Evolutionary conservation across 2,329 filamentous ascomycete species (phyloP).

Genomic region (Raffaelea arxii): DNA sequence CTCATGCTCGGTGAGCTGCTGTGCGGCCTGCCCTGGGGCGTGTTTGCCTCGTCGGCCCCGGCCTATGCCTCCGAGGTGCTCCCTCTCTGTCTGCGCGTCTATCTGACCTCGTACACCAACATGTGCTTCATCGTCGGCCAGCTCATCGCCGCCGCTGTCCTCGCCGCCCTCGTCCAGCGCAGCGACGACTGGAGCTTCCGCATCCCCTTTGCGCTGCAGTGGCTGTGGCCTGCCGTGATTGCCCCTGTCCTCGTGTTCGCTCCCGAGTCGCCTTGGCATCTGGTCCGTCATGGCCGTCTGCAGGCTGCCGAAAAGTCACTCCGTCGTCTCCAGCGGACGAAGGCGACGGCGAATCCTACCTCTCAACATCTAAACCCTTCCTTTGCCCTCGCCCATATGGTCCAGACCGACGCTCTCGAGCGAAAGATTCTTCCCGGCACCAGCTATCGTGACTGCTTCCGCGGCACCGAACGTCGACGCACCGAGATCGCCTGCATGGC

Average conservation of each 20-base stretch:
- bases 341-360: slow-evolving; percentile 10
- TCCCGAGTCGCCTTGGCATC: slow-evolving; percentile 38
- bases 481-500: slow-evolving; percentile 34
- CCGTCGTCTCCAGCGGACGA: slow-evolving; percentile 23
- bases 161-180: slow-evolving; percentile 25
- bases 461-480: slow-evolving; percentile 30
- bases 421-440: slow-evolving; percentile 27
- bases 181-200: slow-evolving; percentile 30
- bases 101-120: slow-evolving; percentile 34
- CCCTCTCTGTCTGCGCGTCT: slow-evolving; percentile 22
- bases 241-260: slow-evolving; percentile 28
- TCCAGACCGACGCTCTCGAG: slow-evolving; percentile 33
- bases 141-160: slow-evolving; percentile 25
- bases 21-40: slow-evolving; percentile 26
- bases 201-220: slow-evolving; percentile 19
- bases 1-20: slow-evolving; percentile 33
- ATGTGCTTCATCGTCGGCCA: slow-evolving; percentile 36
- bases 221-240: slow-evolving; percentile 29
- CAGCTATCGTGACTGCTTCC: slow-evolving; percentile 38
- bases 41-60: slow-evolving; percentile 29
- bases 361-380: no score
- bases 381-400: slow-evolving; percentile 36
- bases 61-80: slow-evolving; percentile 26
- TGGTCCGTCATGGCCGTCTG: slow-evolving; percentile 27
- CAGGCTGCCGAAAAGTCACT: slow-evolving; percentile 19